Base-by-base conservation (phyloP, 805 yeast genomes). In the Metschnikowia kunwiensis region DNA sequence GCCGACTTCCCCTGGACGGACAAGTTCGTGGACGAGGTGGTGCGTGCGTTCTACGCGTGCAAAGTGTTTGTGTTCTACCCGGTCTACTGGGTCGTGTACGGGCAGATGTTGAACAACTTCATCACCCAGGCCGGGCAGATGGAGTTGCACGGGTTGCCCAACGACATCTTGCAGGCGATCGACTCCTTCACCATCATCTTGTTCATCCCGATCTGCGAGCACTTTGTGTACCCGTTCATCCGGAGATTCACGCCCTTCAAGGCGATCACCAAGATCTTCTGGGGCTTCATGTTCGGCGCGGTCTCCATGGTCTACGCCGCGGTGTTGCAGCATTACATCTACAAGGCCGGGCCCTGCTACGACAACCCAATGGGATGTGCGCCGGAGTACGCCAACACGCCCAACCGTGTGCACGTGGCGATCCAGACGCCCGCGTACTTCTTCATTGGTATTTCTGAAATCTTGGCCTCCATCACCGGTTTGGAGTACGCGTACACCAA, bases 401-500 rank as follows among this genome's bases (percentile, higher is more conserved):
- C 81, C 27, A 75, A 77, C 54, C 58, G 69, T 35, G 67, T 82
- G 31, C 82, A 81, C 56, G 78, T 85, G 46, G 86, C 85, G 46
- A 67, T 78, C 43, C 89, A 83, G 63, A 68, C 66, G n/a, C 82
- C 82, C 12, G 82, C 87, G 4, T 85, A 84, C 60, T 72, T 82
- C 27, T 63, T 85, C 45, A 78, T 82, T 59, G 91, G 85, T 9
- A 56, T 82, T 36, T 77, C 88, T 12, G 94, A 85, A 61, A 83
- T 84, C 47, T 74, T 85, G 49, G 88, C 89, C 21, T 80, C 85
- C 35, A 76, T 83, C 50, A 83, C 93, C 15, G 93, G 91, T 50
- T 74, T 82, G 49, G 93, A 85, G 64, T 83, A 82, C 55, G 94
- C 94, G 13, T 85, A 82, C 64, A 78, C 88, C 18, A 81, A 84